Evolutionary conservation across 345 rosid species (phyloP).

Genomic region (Camelina laxa): DNA sequence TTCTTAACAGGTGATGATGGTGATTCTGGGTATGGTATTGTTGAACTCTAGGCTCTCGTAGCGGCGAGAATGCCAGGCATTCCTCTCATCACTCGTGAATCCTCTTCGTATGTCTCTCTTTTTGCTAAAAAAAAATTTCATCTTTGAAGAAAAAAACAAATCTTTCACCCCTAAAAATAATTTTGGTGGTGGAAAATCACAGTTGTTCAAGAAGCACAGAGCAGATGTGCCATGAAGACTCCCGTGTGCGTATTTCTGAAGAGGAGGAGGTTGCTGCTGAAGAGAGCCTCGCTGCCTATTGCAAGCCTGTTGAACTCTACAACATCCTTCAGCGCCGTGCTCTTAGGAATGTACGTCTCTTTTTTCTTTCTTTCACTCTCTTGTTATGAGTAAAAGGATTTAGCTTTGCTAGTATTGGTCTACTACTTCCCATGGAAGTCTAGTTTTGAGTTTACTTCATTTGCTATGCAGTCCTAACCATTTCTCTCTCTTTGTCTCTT

Average conservation of each 20-base stretch:
- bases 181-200: slow-evolving; percentile 15
- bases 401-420: not conserved
- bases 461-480: slow-evolving; percentile 19
- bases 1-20: slow-evolving; percentile 7
- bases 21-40: slow-evolving; percentile 48
- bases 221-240: slow-evolving; percentile 94
- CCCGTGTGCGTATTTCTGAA: slow-evolving; percentile 70
- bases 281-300: slow-evolving; percentile 77
- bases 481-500: slow-evolving; percentile 2
- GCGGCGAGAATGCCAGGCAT: slow-evolving; percentile 89
- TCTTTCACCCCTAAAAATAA: not conserved
- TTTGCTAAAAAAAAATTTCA: not conserved
- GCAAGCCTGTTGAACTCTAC: slow-evolving; percentile 99
- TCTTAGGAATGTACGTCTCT: slow-evolving; percentile 61
- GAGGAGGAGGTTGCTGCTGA: slow-evolving; percentile 94
- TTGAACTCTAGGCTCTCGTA: slow-evolving; percentile 40
- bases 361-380: not conserved
- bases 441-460: not conserved
- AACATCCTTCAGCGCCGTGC: slow-evolving; percentile 93
- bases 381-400: not conserved
- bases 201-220: slow-evolving; percentile 84
- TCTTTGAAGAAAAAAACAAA: not conserved
- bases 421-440: slow-evolving; percentile 1
- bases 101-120: slow-evolving; percentile 65
- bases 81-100: slow-evolving; percentile 76